Conservation (phyloP, 257 asterid species). For the Capsicum baccatum region DNA sequence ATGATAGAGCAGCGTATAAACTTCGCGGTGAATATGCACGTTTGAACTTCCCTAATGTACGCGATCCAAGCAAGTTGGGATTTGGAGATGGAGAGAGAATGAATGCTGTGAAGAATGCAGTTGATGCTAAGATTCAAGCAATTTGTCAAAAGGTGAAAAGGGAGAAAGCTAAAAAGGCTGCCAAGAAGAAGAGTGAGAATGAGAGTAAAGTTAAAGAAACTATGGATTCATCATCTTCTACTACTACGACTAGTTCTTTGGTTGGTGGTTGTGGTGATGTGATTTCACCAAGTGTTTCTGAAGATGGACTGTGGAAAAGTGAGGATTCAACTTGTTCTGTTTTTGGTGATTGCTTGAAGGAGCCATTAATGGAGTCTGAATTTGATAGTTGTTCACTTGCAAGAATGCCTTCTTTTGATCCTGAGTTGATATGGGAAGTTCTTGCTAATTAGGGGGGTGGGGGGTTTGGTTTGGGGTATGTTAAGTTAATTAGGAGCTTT, state of each 20-base stretch:
- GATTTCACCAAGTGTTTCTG: constrained; percentile 53
- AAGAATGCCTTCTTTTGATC: constrained; percentile 87
- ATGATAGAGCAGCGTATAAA: constrained; percentile 91
- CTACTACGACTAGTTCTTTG: constrained; percentile 13
- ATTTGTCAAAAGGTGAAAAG: constrained; percentile 73
- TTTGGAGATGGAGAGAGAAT: constrained; percentile 55
- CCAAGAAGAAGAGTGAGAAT: constrained; percentile 31
- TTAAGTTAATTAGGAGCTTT: too few species aligned
- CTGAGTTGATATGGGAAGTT: constrained; percentile 92
- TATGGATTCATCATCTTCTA: constrained; percentile 41
- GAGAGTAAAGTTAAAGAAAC: constrained; percentile 22
- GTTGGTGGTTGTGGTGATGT: constrained; percentile 29
- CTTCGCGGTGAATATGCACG: constrained; percentile 97
- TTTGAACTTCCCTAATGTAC: constrained; percentile 75
- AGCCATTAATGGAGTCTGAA: constrained; percentile 41
- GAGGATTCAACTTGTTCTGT: constrained; percentile 51
- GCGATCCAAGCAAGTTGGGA: constrained; percentile 64
- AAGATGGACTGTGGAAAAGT: constrained; percentile 58
- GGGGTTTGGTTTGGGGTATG: neutral
- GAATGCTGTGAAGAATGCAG: constrained; percentile 71
- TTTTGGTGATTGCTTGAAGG: constrained; percentile 47
- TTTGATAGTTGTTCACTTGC: constrained; percentile 70
- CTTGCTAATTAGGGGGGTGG: constrained; percentile 61
- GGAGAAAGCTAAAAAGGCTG: constrained; percentile 48
- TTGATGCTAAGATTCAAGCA: constrained; percentile 87